Conservation (phyloP, 2,329 filamentous ascomycete species). For the Sporothrix pseudoabietina region DNA sequence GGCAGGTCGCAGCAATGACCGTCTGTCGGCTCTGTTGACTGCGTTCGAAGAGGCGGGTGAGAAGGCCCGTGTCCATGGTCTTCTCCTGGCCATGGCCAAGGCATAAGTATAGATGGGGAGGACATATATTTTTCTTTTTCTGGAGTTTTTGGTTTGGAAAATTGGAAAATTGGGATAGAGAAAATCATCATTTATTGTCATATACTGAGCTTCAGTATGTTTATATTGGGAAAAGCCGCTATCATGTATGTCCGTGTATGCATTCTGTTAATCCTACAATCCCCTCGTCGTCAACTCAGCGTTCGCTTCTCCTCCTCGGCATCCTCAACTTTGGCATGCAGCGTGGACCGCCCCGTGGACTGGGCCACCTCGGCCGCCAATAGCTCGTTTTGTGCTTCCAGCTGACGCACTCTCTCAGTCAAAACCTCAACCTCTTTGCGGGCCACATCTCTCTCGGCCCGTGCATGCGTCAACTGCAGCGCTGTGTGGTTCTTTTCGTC, state of each 20-base stretch:
- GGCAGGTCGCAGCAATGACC: neutral
- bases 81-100: slow-evolving; percentile 32
- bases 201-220: neutral
- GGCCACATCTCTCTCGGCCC: slow-evolving; percentile 56
- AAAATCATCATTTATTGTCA: neutral
- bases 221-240: neutral
- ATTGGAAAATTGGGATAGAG: neutral
- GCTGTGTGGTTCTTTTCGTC: slow-evolving; percentile 55
- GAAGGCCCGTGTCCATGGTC: slow-evolving; percentile 32
- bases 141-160: slow-evolving; percentile 2
- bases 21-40: slow-evolving; percentile 27
- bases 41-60: slow-evolving; percentile 22
- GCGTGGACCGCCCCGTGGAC: neutral
- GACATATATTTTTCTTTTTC: neutral
- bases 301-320: neutral
- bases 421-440: slow-evolving; percentile 57
- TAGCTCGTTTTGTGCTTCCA: slow-evolving; percentile 63
- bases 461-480: slow-evolving; percentile 52
- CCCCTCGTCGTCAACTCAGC: neutral
- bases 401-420: slow-evolving; percentile 56
- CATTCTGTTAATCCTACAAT: neutral
- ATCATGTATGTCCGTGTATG: neutral
- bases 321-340: slow-evolving; percentile 1
- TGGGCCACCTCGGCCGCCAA: slow-evolving; percentile 54
- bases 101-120: neutral